These are phyloP conservation scores for Ophiostoma ulmi DNA, from an alignment of 2,329 filamentous ascomycete genomes.

Conservation along the genomic window DNA sequence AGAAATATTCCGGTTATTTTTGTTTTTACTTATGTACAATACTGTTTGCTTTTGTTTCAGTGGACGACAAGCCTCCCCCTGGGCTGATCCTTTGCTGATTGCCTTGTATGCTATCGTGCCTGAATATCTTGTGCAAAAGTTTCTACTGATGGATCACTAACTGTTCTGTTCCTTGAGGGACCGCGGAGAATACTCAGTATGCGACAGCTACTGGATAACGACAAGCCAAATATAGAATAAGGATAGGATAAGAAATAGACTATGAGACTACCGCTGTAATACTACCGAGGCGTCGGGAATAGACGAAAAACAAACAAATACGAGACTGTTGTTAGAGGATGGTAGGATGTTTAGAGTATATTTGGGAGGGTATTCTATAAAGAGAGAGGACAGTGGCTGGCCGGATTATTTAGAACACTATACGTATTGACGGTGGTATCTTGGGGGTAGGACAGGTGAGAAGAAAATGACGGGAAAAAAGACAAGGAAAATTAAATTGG, in stretches of 20 bases:
- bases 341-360: no score
- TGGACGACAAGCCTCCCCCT: not conserved
- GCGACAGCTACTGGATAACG: not conserved
- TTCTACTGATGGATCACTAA: no score
- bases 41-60: not conserved
- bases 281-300: not conserved
- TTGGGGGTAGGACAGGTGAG: not conserved
- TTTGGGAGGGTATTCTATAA: not conserved
- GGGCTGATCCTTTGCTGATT: not conserved
- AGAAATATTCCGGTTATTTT: not conserved
- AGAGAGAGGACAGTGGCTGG: not conserved
- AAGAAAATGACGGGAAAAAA: not conserved
- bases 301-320: constrained; percentile 18
- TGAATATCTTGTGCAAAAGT: not conserved
- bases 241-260: not conserved
- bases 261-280: not conserved
- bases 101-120: not conserved
- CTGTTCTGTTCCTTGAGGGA: no score
- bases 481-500: not conserved
- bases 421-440: not conserved
- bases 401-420: not conserved
- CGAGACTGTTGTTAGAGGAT: not conserved
- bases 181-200: not conserved
- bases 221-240: not conserved
- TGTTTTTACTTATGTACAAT: not conserved